Conservation (phyloP, 768 basidiomycete species). For the Lentinus brumalis region DNA sequence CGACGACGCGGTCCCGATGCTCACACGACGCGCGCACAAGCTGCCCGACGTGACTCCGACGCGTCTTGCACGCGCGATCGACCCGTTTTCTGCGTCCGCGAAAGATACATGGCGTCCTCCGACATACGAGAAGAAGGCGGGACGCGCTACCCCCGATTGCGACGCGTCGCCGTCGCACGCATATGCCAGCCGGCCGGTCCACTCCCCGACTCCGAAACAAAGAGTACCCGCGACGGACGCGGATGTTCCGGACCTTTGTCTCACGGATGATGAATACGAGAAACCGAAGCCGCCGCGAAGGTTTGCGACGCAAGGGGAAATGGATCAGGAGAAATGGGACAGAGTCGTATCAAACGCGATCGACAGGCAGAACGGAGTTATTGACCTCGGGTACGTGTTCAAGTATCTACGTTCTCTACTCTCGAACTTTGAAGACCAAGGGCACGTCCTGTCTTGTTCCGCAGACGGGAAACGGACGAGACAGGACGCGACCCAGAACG, state of each 20-base stretch:
- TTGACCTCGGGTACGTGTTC: conserved; percentile 55
- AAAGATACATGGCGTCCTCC: conserved; percentile 22
- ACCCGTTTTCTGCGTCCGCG: conserved; percentile 23
- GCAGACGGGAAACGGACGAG: too few relatives aligned
- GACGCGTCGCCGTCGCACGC: conserved; percentile 1
- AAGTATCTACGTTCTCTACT: background rate
- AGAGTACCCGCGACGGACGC: background rate
- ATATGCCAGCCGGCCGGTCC: background rate
- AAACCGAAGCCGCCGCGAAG: conserved; percentile 8
- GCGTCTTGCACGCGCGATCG: conserved; percentile 15
- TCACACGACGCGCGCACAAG: conserved; percentile 1
- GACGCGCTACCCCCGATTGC: conserved; percentile 8
- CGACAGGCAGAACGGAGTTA: conserved; percentile 48
- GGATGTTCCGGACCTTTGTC: conserved; percentile 2
- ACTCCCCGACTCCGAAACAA: conserved; percentile 2
- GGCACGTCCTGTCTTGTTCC: too few relatives aligned
- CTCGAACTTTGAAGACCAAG: too few relatives aligned
- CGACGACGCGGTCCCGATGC: background rate
- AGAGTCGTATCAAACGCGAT: conserved; percentile 45
- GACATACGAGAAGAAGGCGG: conserved; percentile 19
- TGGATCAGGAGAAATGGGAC: conserved; percentile 50
- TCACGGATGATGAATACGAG: conserved; percentile 14
- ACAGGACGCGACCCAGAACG: too few relatives aligned
- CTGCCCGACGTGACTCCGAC: conserved; percentile 12
- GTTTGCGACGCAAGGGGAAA: conserved; percentile 22